Evolutionary conservation across 805 yeast species (phyloP), one percentile per base, ranked within the genome.

Genomic region (Starmerella bombicola): DNA sequence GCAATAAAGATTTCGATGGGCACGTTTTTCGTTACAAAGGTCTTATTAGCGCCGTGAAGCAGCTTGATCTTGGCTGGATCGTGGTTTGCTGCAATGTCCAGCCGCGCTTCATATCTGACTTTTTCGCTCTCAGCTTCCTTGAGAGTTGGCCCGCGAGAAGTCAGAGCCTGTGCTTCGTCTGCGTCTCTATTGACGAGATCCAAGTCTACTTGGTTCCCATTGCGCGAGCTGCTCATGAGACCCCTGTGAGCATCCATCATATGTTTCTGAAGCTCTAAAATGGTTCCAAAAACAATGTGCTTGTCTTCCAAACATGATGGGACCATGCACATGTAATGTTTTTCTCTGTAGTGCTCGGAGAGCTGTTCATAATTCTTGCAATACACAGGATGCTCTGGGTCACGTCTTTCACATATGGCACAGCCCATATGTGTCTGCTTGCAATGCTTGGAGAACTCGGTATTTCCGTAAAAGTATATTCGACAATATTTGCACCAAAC

Each of bases 231-330:
- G 12, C 73, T 75, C 32, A 68, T 62, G 3, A 78, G 49, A 4
- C 71, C 71, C 2, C 80, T 75, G 59, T 91, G 99, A 51, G 80
- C 88, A 48, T 75, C 73, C 35, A 84, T 61, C 76, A 84, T 78
- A 60, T 91, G 98, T 1, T 93, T 86, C 40, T 80, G 78, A 40
- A 91, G 66, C 51, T 85, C 96, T 41, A 85, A 60, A 39, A 81
- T 91, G 47, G 84, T 88, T 18, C 78, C 71, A 57, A 91, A 91
- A 1, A 88, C 98, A 18, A 91, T 91, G 62, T 91, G 88, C 57
- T 82, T 81, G 59, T 80, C 76, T 41, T 86, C 97, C 35, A 86
- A 60, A 62, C 99, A 91, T 10, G 70, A 54, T 35, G 73, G 81
- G 16, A 80, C 79, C 24, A 70, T 67, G 62, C 99, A 91, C 13